These are phyloP conservation scores for Aspergillus udagawae DNA, from an alignment of 2,329 filamentous ascomycete species.

Conservation along the genomic window DNA sequence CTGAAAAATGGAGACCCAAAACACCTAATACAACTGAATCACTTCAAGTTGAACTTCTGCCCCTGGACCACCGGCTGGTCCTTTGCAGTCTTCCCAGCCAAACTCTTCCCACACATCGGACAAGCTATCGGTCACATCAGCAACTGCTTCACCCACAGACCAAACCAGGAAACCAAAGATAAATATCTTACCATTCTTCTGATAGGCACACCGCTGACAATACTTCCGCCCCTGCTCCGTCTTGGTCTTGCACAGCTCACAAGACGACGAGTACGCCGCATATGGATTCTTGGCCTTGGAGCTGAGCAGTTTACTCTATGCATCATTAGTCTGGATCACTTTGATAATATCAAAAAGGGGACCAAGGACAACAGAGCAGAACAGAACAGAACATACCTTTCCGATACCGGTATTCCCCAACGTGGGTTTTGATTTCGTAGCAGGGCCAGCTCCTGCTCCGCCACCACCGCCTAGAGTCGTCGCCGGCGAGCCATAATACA, in stretches of 20 bases:
- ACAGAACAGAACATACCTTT: slow-evolving; percentile 44
- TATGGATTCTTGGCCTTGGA: slow-evolving; percentile 64
- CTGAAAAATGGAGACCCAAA: not conserved
- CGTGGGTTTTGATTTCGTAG: slow-evolving; percentile 40
- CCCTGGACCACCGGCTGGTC: slow-evolving; percentile 54
- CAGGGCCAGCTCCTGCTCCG: slow-evolving; percentile 9
- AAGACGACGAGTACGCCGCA: slow-evolving; percentile 59
- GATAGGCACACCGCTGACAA: slow-evolving; percentile 62
- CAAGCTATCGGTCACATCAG: slow-evolving; percentile 45
- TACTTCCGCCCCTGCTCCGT: slow-evolving; percentile 58
- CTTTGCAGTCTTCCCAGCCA: slow-evolving; percentile 43
- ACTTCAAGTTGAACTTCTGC: slow-evolving; percentile 62
- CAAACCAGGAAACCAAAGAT: not conserved
- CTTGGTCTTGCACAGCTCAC: slow-evolving; percentile 60
- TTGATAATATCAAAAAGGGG: not conserved
- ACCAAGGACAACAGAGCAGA: too few relatives aligned
- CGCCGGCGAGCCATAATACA: slow-evolving; percentile 60
- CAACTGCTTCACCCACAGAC: slow-evolving; percentile 8
- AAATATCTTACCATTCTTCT: slow-evolving; percentile 51
- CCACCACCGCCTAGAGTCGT: slow-evolving; percentile 32
- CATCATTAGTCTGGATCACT: not conserved
- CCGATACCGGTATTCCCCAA: slow-evolving; percentile 56
- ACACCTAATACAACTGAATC: slow-evolving; percentile 18
- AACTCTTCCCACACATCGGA: slow-evolving; percentile 59
- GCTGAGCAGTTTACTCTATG: slow-evolving; percentile 60